phyloP scores from a whole-genome alignment of 345 rosid genomes.

The Gossypium herbaceum region DNA sequence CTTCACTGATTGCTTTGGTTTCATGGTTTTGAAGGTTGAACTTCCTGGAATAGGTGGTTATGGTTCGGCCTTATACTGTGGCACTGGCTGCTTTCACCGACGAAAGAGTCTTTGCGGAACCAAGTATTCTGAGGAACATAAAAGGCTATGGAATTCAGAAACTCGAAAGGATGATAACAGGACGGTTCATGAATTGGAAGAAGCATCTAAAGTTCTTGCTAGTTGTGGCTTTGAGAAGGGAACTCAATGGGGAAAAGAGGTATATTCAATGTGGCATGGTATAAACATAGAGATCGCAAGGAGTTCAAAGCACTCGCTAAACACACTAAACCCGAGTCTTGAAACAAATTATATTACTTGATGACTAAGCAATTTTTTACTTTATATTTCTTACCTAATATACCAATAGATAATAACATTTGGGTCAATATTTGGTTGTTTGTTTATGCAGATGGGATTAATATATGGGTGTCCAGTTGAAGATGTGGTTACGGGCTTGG shows the following conservation, averaged over 20 bases:
- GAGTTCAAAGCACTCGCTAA: no score
- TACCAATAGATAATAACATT: no score
- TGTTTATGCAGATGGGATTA: slow-evolving; percentile 36
- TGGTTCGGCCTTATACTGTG: slow-evolving; percentile 26
- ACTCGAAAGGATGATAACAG: slow-evolving; percentile 4
- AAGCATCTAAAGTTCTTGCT: slow-evolving; percentile 29
- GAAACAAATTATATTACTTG: no score
- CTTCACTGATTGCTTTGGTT: background rate
- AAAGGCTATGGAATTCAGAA: background rate
- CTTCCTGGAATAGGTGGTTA: slow-evolving; percentile 27
- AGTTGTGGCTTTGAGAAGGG: slow-evolving; percentile 30
- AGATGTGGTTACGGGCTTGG: slow-evolving; percentile 37
- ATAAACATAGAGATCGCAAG: no score
- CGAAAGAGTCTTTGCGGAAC: slow-evolving; percentile 31
- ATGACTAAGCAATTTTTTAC: no score
- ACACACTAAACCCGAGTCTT: no score
- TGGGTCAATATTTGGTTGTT: no score
- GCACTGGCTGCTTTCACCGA: slow-evolving; percentile 39
- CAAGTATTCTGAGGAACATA: slow-evolving; percentile 16
- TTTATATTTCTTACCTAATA: no score
- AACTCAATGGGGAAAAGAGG: slow-evolving; percentile 51
- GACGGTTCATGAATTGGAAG: slow-evolving; percentile 25
- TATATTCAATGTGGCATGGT: background rate
- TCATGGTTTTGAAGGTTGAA: slow-evolving; percentile 25
- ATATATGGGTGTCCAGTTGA: slow-evolving; percentile 34